phyloP scores from a whole-genome alignment of 148 eudicot genomes.

The Arctostaphylos glauca region DNA sequence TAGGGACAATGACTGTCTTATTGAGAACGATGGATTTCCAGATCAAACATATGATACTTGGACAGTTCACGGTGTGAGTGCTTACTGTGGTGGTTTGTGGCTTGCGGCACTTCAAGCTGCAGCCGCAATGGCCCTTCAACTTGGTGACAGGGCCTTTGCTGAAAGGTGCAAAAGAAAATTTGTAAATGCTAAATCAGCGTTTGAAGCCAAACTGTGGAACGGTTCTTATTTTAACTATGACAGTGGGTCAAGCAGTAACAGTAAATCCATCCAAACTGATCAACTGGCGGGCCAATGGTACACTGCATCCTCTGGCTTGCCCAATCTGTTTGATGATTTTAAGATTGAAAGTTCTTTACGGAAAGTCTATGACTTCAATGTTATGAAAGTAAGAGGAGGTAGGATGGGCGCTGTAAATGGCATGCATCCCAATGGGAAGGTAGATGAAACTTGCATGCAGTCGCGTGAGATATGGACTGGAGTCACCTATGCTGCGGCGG shows the following conservation, averaged over 20 bases:
- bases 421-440: constrained; percentile 88
- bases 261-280: constrained; percentile 94
- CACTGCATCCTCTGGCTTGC: constrained; percentile 86
- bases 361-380: constrained; percentile 84
- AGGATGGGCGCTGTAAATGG: constrained; percentile 98
- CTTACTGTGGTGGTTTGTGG: constrained; percentile 97
- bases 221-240: constrained; percentile 97
- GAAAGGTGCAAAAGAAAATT: constrained; percentile 78
- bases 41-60: constrained; percentile 99
- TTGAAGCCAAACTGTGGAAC: constrained; percentile 81
- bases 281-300: constrained; percentile 99
- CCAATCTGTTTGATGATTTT: constrained; percentile 67
- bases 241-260: constrained; percentile 94
- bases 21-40: constrained; percentile 97
- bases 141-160: constrained; percentile 76
- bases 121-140: constrained; percentile 84
- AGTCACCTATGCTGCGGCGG: constrained; percentile 84
- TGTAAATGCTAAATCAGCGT: constrained; percentile 60
- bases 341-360: constrained; percentile 72
- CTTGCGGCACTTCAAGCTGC: constrained; percentile 97
- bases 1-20: constrained; percentile 75
- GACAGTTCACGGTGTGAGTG: constrained; percentile 98
- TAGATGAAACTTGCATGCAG: constrained; percentile 98
- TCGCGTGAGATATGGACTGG: constrained; percentile 99
- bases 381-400: constrained; percentile 88